A percentile compares a stretch with the other conserved stretches of the same genome.
phyloP scores from a whole-genome alignment of 805 yeast species.

The Candida easanensis region DNA sequence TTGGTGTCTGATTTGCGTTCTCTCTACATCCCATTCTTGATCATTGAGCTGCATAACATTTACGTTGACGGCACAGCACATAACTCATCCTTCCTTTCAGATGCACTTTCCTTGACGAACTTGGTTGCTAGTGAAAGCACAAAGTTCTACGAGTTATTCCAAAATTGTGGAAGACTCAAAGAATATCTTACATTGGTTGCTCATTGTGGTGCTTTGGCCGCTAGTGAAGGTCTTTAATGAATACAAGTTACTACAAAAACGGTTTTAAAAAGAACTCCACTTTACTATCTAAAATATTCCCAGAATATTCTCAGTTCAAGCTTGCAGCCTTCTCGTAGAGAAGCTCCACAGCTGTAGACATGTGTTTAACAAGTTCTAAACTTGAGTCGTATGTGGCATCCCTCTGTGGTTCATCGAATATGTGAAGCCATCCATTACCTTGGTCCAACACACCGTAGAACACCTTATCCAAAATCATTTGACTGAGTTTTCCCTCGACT shows the following conservation, averaged over 20 bases:
- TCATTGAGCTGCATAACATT: slow-evolving; percentile 64
- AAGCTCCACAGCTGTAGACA: slow-evolving; percentile 85
- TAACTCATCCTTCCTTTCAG: slow-evolving; percentile 41
- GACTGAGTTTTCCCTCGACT: slow-evolving; percentile 91
- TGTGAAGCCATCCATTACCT: slow-evolving; percentile 95
- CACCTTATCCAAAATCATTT: slow-evolving; percentile 95
- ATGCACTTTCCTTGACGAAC: slow-evolving; percentile 58
- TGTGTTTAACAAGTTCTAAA: slow-evolving; percentile 79
- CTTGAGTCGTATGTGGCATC: slow-evolving; percentile 89
- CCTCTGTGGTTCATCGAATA: slow-evolving; percentile 83
- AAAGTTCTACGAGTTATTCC: slow-evolving; percentile 61
- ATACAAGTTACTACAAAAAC: too few species aligned
- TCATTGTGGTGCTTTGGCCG: slow-evolving; percentile 55
- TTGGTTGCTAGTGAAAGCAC: slow-evolving; percentile 65
- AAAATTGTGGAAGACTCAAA: slow-evolving; percentile 49
- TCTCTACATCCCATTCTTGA: slow-evolving; percentile 68
- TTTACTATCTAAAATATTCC: neutral
- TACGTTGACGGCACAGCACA: slow-evolving; percentile 39
- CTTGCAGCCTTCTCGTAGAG: slow-evolving; percentile 91
- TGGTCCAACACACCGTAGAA: slow-evolving; percentile 96
- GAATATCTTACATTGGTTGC: slow-evolving; percentile 55
- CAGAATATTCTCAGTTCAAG: slow-evolving; percentile 46
- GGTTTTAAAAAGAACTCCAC: too few species aligned
- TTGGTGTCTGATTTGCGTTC: slow-evolving; percentile 55
- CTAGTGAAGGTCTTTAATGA: slow-evolving; percentile 34